These are phyloP conservation scores for Wickerhamiella azyma DNA, from an alignment of 805 yeast species.

Conservation along the genomic window DNA sequence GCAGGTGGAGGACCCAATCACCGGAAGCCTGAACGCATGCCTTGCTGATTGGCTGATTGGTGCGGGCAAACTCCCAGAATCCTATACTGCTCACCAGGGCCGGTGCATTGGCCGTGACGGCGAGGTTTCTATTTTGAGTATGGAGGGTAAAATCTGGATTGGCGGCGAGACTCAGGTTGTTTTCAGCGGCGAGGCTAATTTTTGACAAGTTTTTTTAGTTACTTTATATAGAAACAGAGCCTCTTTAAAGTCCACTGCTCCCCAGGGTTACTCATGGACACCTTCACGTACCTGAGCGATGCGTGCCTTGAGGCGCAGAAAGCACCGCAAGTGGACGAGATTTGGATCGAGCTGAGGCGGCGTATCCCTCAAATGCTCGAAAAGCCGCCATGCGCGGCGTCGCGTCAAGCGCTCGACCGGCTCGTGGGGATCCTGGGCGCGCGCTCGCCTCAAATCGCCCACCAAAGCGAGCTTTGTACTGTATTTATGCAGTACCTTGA, in stretches of 20 bases:
- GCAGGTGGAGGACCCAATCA: conserved; percentile 7
- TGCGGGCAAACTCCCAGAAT: not conserved
- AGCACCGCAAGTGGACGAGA: not conserved
- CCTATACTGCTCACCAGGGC: conserved; percentile 15
- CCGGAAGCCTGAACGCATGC: conserved; percentile 18
- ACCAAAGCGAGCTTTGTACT: conserved; percentile 5
- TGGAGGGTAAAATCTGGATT: conserved; percentile 11
- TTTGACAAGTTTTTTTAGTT: too few species aligned
- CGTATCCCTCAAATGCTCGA: conserved; percentile 1
- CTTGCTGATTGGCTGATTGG: conserved; percentile 12
- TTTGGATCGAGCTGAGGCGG: not conserved
- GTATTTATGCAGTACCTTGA: conserved; percentile 3
- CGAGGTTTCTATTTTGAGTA: conserved; percentile 9
- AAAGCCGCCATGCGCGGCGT: conserved; percentile 1
- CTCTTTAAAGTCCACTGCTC: not conserved
- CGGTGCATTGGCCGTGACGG: conserved; percentile 14
- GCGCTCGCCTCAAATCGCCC: not conserved
- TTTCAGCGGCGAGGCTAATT: conserved; percentile 4
- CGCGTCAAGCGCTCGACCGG: conserved; percentile 1
- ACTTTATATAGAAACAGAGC: too few species aligned
- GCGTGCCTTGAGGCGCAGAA: conserved; percentile 2
- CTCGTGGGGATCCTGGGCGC: conserved; percentile 1
- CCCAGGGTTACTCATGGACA: conserved; percentile 5
- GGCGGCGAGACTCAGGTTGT: conserved; percentile 10
- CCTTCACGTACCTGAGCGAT: conserved; percentile 6